Percentiles rank a stretch among this genome's conserved stretches.
phyloP scores from a whole-genome alignment of 2,329 filamentous ascomycete genomes.

The Diaporthe helianthi region DNA sequence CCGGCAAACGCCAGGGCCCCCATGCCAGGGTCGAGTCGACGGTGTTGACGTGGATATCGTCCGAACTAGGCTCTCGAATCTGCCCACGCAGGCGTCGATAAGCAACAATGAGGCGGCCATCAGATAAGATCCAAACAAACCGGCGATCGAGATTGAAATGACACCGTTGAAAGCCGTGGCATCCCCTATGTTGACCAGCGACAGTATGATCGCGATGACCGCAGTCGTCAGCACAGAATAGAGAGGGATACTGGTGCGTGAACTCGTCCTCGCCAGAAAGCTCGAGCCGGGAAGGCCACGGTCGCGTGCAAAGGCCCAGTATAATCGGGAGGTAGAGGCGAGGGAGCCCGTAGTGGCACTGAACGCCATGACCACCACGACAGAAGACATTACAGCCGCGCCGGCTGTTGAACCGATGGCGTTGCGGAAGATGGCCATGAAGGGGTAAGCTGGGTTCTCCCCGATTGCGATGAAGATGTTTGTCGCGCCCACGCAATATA shows the following conservation, averaged over 20 bases:
- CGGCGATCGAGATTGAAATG: constrained; percentile 50
- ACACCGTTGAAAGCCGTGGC: constrained; percentile 52
- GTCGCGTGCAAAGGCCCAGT: constrained; percentile 41
- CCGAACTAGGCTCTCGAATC: neutral
- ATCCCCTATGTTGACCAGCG: constrained; percentile 41
- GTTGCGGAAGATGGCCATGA: constrained; percentile 39
- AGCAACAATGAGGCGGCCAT: constrained; percentile 49
- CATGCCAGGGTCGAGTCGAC: constrained; percentile 43
- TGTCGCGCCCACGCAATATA: constrained; percentile 61
- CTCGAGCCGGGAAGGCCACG: constrained; percentile 36
- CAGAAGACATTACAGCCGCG: constrained; percentile 35
- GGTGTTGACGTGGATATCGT: constrained; percentile 11
- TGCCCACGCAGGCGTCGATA: constrained; percentile 43
- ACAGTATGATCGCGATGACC: constrained; percentile 37
- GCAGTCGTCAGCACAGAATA: constrained; percentile 37
- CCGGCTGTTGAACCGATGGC: constrained; percentile 37
- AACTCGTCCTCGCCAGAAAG: constrained; percentile 4
- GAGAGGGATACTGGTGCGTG: constrained; percentile 36
- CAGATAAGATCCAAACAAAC: constrained; percentile 52
- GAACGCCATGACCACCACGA: constrained; percentile 37
- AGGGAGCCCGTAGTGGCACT: constrained; percentile 37
- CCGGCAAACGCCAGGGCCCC: constrained; percentile 63
- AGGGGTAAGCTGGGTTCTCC: constrained; percentile 39
- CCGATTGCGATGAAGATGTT: constrained; percentile 47
- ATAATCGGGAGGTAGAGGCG: constrained; percentile 38